These are phyloP conservation scores for Penicillium sp. DNA, from an alignment of 2,329 filamentous ascomycete genomes.

Conservation along the genomic window DNA sequence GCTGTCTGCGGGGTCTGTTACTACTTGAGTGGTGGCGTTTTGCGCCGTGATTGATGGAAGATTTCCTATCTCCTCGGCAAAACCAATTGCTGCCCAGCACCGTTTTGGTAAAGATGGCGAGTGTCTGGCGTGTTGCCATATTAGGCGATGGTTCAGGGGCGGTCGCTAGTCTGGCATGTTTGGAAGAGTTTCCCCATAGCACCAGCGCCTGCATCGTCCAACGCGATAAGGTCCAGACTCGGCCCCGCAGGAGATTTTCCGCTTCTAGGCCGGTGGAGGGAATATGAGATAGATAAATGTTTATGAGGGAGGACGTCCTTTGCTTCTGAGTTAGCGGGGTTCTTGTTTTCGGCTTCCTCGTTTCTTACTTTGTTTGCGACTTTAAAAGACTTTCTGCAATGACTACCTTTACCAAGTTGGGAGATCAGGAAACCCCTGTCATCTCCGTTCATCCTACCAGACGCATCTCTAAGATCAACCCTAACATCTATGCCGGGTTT, in stretches of 20 bases:
- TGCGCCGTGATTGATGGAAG: slow-evolving; percentile 22
- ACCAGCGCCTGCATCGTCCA: background rate
- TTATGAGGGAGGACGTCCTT: background rate
- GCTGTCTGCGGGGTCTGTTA: background rate
- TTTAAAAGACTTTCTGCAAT: slow-evolving; percentile 41
- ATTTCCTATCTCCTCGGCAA: background rate
- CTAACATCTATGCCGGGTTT: slow-evolving; percentile 79
- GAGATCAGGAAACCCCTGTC: slow-evolving; percentile 56
- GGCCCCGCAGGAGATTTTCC: slow-evolving; percentile 34
- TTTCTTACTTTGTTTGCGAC: background rate
- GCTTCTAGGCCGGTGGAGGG: slow-evolving; percentile 13
- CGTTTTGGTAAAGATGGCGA: background rate
- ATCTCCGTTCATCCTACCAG: slow-evolving; percentile 63
- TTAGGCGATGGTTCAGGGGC: background rate
- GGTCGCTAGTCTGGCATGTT: background rate
- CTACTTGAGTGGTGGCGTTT: background rate
- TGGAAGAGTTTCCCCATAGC: background rate
- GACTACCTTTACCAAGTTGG: slow-evolving; percentile 68
- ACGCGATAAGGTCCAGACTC: slow-evolving; percentile 4
- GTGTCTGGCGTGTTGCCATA: background rate
- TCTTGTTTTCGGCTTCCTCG: no score
- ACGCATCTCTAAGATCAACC: slow-evolving; percentile 67
- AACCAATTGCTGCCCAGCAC: background rate
- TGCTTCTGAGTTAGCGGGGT: background rate
- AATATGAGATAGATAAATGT: background rate